Base-by-base conservation (phyloP, 768 basidiomycete species). In the Krasilnikovozyma curviuscula region DNA sequence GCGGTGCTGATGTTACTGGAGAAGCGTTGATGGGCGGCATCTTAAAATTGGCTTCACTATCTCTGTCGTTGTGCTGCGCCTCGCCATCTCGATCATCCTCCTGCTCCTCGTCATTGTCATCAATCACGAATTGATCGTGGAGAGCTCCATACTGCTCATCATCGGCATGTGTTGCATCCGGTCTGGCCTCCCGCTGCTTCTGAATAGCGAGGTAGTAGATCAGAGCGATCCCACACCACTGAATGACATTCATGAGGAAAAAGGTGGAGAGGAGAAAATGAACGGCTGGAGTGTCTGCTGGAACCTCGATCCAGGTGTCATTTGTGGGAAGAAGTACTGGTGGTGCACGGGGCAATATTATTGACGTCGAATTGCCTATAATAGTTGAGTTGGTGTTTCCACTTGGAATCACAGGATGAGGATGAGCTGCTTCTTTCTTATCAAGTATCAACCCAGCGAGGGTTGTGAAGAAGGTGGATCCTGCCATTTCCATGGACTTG, bases 401-500 rank as follows among this genome's bases (percentile, higher is more conserved):
- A n/a, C n/a, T n/a, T n/a, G n/a, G n/a, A n/a, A n/a, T n/a, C n/a
- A n/a, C n/a, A n/a, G 32, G 27, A 10, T 25, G 19, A 24, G 44
- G 45, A 19, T 35, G 23, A n/a, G 16, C 4, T 8, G 8, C 23
- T 7, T 30, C 33, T 55, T 32, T 59, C 45, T 56, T 65, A 59
- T 83, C 81, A 12, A 83, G 69, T 21, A 72, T 63, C 27, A 81
- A 66, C 38, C 81, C 81, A n/a, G 79, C 71, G 10, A 82, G 57
- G 0, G 79, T 81, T 55, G 82, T 78, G 48, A 77, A 74, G 46
- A 81, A 71, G 0, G 77, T 79, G 3, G 77, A 73, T 1, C 80
- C 80, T 2, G 76, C 74, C 61, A 80, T 76, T 59, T 83, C 81
- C 49, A 83, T 66, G 59, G 76, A 75, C 61, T 83, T 83, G 59